Conservation (phyloP, 139 green algal species). For the Haematococcus sp. region DNA sequence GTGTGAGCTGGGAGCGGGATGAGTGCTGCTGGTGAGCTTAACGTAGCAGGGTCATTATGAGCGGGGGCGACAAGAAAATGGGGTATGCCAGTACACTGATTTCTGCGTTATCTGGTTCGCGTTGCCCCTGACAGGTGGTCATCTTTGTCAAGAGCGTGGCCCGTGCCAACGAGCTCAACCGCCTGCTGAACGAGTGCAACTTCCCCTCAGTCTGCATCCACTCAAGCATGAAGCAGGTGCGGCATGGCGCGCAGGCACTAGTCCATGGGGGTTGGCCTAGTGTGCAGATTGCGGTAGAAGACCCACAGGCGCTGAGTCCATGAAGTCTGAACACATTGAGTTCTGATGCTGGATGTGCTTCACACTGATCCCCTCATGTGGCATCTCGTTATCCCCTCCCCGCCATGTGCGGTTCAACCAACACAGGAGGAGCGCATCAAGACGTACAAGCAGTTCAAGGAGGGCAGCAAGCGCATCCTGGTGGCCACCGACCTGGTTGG, state of each 20-base stretch:
- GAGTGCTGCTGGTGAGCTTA: too few relatives aligned
- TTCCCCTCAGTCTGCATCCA: slow-evolving; percentile 97
- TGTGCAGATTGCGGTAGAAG: too few relatives aligned
- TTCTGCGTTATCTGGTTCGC: too few relatives aligned
- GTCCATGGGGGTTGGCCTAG: not conserved
- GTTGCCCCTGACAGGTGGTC: slow-evolving; percentile 89
- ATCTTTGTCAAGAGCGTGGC: slow-evolving; percentile 90
- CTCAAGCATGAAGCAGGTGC: slow-evolving; percentile 23
- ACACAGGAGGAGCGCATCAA: slow-evolving; percentile 87
- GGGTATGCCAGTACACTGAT: not conserved
- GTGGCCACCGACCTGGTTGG: slow-evolving; percentile 98
- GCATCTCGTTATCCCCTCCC: too few relatives aligned
- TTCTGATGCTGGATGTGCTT: too few relatives aligned
- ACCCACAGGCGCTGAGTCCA: too few relatives aligned
- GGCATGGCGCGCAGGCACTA: not conserved
- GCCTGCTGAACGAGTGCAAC: slow-evolving; percentile 96
- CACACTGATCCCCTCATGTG: too few relatives aligned
- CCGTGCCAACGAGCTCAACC: slow-evolving; percentile 86
- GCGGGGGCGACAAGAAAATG: too few relatives aligned
- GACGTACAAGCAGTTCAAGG: slow-evolving; percentile 96
- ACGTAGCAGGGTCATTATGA: too few relatives aligned
- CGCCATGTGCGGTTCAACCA: too few relatives aligned
- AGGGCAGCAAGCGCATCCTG: slow-evolving; percentile 95
- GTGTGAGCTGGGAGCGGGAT: too few relatives aligned
- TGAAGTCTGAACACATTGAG: too few relatives aligned